Base-by-base conservation (phyloP, 345 rosid species). In the Sonneratia alba region DNA sequence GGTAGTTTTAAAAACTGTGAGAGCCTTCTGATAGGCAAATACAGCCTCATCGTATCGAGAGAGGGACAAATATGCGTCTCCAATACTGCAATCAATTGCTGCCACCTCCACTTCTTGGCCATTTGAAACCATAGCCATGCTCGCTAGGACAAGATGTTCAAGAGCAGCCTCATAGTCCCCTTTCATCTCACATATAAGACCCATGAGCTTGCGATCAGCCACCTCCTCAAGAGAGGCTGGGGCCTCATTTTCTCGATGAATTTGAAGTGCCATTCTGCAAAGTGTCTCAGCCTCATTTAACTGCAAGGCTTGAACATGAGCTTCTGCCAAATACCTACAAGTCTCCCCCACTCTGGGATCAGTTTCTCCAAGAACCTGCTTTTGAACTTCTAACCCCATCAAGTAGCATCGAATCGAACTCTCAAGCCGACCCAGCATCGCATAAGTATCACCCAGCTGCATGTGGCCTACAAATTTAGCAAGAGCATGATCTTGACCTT, bases 401-500 rank as follows among this genome's bases (percentile, higher is more conserved):
- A 82, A 78, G 66, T 94, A 94, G 79, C 93, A 90, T 37, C 79
- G 73, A 59, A 91, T 76, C 11, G 98, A 88, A 68, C 82, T 86
- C 78, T 94, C 98, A 63, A 88, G 85, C 76, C 84, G 93, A 67
- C 97, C 97, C 72, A 91, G 68, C 94, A 89, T 87, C 48, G 97
- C 91, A 68, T 89, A 87, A 68, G 91, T 86, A 78, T 94, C 98
- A 71, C 98, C 96, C 85, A 93, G 79, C 75, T 93, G 98, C 98
- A 93, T 93, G 71, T 88, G 83, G 59, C 98, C 90, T 4, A 94
- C 88, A 78, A 94, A 94, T 81, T 86, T 91, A 16, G 97, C 97
- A 21, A 94, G 85, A 34, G 95, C 91, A 49, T 91, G 97, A 51
- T 89, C 87, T 84, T 89, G 91, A 18, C 95, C 90, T 59, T 89